Evolutionary conservation across 2,329 filamentous ascomycete species (phyloP), one percentile per base, ranked within the genome.

Genomic region (Monilinia aucupariae): DNA sequence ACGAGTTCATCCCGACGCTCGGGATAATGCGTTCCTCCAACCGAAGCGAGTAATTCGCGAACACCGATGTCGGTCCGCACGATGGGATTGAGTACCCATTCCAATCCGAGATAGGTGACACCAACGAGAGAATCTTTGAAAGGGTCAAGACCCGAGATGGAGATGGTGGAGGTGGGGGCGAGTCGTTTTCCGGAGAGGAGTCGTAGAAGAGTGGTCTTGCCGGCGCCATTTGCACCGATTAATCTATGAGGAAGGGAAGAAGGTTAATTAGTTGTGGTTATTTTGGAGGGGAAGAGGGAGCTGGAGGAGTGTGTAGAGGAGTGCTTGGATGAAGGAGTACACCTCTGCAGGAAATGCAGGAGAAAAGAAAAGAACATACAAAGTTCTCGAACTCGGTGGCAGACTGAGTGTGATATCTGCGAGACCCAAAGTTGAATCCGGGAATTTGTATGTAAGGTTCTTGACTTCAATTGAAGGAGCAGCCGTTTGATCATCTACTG

Each of bases 51-150:
- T 7, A 99, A 85, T 68, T 96, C 92, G 4, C 83, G 84, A 4
- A 99, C 93, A 64, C 91, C 91, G 69, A 99, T 96, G 76, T 99
- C 94, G 37, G 89, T 96, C 59, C 93, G 89, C 54, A 97, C 94
- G 71, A 97, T 96, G 55, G 90, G 91, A 79, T 97, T 97, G 12
- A 99, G 84, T 3, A 97, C 94, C 94, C 94, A 99, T 80, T 99
- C 94, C 0, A 97, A 85, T 0, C 94, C 94, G 9, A 99, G 88
- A 76, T 99, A 99, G 27, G 93, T 97, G 39, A 99, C 93, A 66
- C 94, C 94, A 77, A 96, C 90, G 34, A 97, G 85, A 13, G 88
- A 86, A 43, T 92, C 84, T 75, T 91, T 89, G 84, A 99, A 99
- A 10, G 94, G 94, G 76, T 99, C 94, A 55, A 91, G 85, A 67